A percentile compares a stretch with the other conserved stretches of the same genome.
phyloP scores from a whole-genome alignment of 495 filamentous ascomycete species.

The Hyaloscypha variabilis region DNA sequence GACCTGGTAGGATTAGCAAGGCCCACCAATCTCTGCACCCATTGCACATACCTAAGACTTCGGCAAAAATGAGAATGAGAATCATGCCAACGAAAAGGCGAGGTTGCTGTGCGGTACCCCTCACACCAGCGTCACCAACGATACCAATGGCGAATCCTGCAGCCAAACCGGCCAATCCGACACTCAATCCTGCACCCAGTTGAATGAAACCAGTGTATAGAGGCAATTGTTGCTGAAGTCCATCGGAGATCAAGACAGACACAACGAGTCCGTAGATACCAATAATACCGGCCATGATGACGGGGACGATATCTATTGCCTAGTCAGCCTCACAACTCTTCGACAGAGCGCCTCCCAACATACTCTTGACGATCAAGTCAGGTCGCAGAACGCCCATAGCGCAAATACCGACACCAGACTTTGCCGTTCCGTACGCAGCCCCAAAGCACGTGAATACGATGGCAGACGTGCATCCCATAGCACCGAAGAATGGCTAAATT shows the following conservation, averaged over 20 bases:
- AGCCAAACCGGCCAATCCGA: slow-evolving; percentile 95
- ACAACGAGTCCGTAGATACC: slow-evolving; percentile 99
- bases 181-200: slow-evolving; percentile 92
- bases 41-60: slow-evolving; percentile 83
- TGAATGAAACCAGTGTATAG: slow-evolving; percentile 97
- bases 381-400: slow-evolving; percentile 97
- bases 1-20: slow-evolving; percentile 57
- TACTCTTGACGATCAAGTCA: slow-evolving; percentile 99
- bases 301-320: slow-evolving; percentile 88
- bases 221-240: slow-evolving; percentile 76
- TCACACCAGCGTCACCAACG: slow-evolving; percentile 98
- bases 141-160: slow-evolving; percentile 99
- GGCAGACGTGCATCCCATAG: slow-evolving; percentile 97
- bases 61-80: slow-evolving; percentile 99
- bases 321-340: slow-evolving; percentile 10
- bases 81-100: slow-evolving; percentile 99
- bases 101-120: slow-evolving; percentile 96
- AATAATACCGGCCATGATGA: slow-evolving; percentile 99
- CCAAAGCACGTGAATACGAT: slow-evolving; percentile 99
- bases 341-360: slow-evolving; percentile 35
- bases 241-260: slow-evolving; percentile 95
- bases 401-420: slow-evolving; percentile 98
- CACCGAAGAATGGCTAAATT: slow-evolving; percentile 93
- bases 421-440: slow-evolving; percentile 97
- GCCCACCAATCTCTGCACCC: background rate